Base-by-base conservation (phyloP, 2,329 filamentous ascomycete genomes). In the Alternaria metachromatica region DNA sequence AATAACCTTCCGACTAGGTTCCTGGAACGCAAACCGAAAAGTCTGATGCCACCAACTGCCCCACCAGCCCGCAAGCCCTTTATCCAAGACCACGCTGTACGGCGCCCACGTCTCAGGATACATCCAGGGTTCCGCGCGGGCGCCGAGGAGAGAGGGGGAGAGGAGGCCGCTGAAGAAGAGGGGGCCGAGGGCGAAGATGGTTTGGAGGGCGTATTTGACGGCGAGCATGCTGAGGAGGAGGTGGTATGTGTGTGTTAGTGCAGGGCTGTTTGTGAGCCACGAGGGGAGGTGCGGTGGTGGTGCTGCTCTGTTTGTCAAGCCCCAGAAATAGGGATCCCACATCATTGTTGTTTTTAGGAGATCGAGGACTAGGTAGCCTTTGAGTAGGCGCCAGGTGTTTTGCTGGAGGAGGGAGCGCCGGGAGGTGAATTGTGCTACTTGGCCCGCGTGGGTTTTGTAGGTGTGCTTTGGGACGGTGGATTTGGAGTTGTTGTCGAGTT, bases 21-120 rank as follows among this genome's bases (percentile, higher is more conserved):
- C 86, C 43, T 87, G 81, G 74, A 95, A 94, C 3, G 87, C 88
- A 59, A 89, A 86, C 1, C 94, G 90, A 81, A 97, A 96, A 3
- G 90, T 90, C 80, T 97, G 94, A 78, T 98, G 95, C 95, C 95
- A 97, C 86, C 89, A 95, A 21, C 84, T 85, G 48, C 92, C 90
- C 95, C 95, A 98, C 80, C 90, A 91, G 1, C 94, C 94, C 1
- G 87, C 85, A 2, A 97, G 83, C 0, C 95, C 94, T 62, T 88
- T 84, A 65, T 93, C 87, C 11, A 90, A 80, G 2, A 94, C 83
- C 25, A 83, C 80, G 0, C 72, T 43, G 66, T 85, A 84, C 3
- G 81, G 75, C 0, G 88, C 88, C 80, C 86, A 91, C 12, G 81
- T 78, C n/a, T 85, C 82, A 0, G 87, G 83, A 72, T 90, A 90